These are phyloP conservation scores for Didymella keratinophila DNA, from an alignment of 2,329 filamentous ascomycete species.

Conservation along the genomic window DNA sequence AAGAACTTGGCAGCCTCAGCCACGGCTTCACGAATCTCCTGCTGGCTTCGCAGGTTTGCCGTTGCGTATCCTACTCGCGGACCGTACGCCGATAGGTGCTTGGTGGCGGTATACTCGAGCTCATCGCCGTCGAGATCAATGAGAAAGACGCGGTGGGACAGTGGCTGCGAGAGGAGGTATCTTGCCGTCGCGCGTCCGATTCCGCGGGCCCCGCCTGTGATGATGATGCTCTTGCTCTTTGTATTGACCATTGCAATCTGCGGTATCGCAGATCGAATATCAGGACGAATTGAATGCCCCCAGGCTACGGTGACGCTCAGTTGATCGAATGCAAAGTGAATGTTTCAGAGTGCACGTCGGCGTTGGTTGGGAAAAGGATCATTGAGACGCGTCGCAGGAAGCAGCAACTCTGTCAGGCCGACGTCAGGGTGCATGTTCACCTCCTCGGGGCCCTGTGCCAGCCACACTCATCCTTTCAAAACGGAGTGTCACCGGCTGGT, in stretches of 20 bases:
- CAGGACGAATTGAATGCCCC: too few species aligned
- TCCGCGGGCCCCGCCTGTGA: conserved; percentile 54
- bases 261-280: not conserved
- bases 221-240: conserved; percentile 43
- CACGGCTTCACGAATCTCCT: conserved; percentile 42
- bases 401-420: conserved; percentile 3
- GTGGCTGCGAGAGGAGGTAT: conserved; percentile 47
- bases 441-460: not conserved
- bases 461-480: not conserved
- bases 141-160: conserved; percentile 54
- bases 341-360: too few species aligned
- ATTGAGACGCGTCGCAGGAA: not conserved
- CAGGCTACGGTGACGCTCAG: too few species aligned
- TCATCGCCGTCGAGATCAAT: conserved; percentile 54
- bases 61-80: conserved; percentile 34
- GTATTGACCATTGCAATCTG: conserved; percentile 25
- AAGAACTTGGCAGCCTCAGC: conserved; percentile 50
- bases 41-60: conserved; percentile 51
- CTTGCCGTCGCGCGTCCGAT: conserved; percentile 56
- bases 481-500: not conserved
- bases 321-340: too few species aligned
- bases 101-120: conserved; percentile 33
- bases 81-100: conserved; percentile 38
- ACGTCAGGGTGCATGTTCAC: conserved; percentile 1
- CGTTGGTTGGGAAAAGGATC: not conserved